Conservation (phyloP, 2,329 filamentous ascomycete species). For the Rachicladosporium sp. region DNA sequence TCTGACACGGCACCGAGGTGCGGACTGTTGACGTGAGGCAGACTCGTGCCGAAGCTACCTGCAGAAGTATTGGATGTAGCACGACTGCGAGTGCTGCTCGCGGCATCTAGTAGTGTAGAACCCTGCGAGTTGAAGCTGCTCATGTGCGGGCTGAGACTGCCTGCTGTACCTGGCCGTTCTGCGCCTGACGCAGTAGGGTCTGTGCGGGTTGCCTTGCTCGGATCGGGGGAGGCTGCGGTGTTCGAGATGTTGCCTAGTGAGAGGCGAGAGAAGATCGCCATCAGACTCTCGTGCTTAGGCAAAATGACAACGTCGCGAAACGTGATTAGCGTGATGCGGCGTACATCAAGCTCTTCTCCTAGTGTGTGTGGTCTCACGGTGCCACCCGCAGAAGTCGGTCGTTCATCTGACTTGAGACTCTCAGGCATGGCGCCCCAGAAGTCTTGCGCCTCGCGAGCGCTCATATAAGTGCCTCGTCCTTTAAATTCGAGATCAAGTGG, state of each 20-base stretch:
- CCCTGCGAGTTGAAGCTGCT: conserved; percentile 69
- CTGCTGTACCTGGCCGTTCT: conserved; percentile 50
- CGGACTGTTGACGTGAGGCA: conserved; percentile 22
- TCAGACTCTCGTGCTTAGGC: conserved; percentile 76
- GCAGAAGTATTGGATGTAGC: conserved; percentile 71
- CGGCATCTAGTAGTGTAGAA: conserved; percentile 63
- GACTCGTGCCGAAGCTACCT: conserved; percentile 32
- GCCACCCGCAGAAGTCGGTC: conserved; percentile 29
- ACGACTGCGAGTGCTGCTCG: conserved; percentile 49
- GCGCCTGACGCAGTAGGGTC: conserved; percentile 21
- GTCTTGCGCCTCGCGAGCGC: conserved; percentile 64
- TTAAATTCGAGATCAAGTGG: conserved; percentile 89
- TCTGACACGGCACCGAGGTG: conserved; percentile 11
- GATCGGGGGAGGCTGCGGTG: conserved; percentile 26
- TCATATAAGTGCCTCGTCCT: conserved; percentile 69
- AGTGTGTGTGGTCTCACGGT: conserved; percentile 30
- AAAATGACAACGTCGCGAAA: conserved; percentile 85
- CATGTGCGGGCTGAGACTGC: conserved; percentile 61
- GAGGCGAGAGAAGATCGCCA: conserved; percentile 78
- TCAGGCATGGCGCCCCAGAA: conserved; percentile 70
- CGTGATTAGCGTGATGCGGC: conserved; percentile 74
- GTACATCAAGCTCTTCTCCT: conserved; percentile 62
- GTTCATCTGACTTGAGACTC: conserved; percentile 27
- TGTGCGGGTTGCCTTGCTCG: conserved; percentile 14
- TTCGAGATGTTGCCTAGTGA: conserved; percentile 61